Conservation (phyloP, 179 eudicot species). For the Actinidia chinensis region DNA sequence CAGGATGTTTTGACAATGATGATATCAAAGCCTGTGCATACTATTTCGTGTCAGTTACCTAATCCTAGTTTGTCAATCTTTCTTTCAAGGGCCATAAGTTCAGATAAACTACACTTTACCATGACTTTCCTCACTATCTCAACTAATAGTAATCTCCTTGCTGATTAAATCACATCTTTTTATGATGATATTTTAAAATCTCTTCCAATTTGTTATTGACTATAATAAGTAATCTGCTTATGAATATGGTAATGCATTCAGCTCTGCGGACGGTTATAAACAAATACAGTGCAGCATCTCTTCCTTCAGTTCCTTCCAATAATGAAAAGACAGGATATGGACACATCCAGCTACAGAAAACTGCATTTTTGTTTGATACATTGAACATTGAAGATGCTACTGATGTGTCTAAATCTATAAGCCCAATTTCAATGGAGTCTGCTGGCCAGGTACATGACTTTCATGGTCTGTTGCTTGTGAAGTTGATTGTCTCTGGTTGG, state of each 20-base stretch:
- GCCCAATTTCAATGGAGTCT: slow-evolving; percentile 82
- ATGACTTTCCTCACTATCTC: not conserved
- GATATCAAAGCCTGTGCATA: not conserved
- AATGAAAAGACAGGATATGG: slow-evolving; percentile 71
- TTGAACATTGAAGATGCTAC: slow-evolving; percentile 34
- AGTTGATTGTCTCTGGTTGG: slow-evolving; percentile 3
- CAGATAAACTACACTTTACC: not conserved
- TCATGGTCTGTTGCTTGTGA: slow-evolving; percentile 20
- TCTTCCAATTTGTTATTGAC: slow-evolving; percentile 6
- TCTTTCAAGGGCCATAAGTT: not conserved
- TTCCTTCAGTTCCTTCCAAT: slow-evolving; percentile 61
- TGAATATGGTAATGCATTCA: slow-evolving; percentile 34
- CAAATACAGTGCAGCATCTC: slow-evolving; percentile 47
- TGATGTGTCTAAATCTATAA: slow-evolving; percentile 46
- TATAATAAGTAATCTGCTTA: not conserved
- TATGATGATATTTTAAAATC: not conserved
- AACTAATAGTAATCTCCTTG: not conserved
- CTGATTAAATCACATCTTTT: not conserved
- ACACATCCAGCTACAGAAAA: slow-evolving; percentile 50
- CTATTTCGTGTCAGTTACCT: not conserved
- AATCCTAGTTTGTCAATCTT: slow-evolving; percentile 3
- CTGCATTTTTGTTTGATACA: slow-evolving; percentile 49
- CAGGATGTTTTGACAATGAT: slow-evolving; percentile 4
- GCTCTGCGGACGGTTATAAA: slow-evolving; percentile 62
- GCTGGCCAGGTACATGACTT: slow-evolving; percentile 63